Conservation (phyloP, 345 rosid genomes). For the Linum tenue region DNA sequence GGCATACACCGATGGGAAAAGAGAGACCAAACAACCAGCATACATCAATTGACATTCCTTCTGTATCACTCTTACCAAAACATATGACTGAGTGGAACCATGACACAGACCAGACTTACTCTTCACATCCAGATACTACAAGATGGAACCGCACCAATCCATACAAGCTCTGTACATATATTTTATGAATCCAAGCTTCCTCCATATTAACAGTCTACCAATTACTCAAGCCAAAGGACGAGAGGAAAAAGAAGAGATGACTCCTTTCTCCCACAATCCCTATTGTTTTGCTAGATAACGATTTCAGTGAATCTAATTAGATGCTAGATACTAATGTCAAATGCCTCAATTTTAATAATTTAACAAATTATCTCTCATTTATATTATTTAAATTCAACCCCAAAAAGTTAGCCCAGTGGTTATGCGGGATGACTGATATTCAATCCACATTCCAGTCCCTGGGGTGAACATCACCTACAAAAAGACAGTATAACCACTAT, state of each 20-base stretch:
- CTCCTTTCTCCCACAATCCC: neutral
- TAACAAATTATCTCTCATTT: too few species aligned
- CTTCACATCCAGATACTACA: neutral
- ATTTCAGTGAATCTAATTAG: too few species aligned
- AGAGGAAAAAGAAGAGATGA: neutral
- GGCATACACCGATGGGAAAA: neutral
- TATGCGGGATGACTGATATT: too few species aligned
- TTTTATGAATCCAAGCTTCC: neutral
- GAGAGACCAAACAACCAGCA: neutral
- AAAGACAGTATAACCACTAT: too few species aligned
- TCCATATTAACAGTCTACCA: neutral
- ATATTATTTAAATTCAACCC: too few species aligned
- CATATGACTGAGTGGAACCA: neutral
- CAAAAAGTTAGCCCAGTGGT: too few species aligned
- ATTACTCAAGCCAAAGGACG: neutral
- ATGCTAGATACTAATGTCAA: too few species aligned
- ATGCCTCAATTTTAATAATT: too few species aligned
- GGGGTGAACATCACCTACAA: too few species aligned
- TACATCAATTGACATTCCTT: neutral
- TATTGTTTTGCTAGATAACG: neutral
- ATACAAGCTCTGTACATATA: too few species aligned
- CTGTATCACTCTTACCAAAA: neutral
- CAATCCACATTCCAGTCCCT: too few species aligned
- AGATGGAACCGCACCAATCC: neutral
- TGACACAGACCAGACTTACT: neutral